Percentiles rank a stretch among this genome's conserved stretches.
These are phyloP conservation scores for Suillus americanus DNA, from an alignment of 768 basidiomycete genomes.

Conservation along the genomic window DNA sequence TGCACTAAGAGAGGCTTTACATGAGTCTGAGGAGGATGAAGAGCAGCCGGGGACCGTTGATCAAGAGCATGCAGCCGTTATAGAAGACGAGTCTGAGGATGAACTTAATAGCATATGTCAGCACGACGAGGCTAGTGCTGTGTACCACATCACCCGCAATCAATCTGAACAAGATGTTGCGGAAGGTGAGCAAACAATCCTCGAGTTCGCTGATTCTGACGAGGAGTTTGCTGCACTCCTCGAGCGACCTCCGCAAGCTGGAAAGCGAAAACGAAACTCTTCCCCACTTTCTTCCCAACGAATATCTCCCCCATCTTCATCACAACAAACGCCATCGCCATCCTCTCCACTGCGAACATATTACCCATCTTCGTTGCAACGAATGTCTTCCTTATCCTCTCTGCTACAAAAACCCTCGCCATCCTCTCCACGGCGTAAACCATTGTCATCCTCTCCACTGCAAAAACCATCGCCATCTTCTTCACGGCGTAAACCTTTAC, in stretches of 20 bases:
- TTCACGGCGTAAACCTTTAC: neutral
- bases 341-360: constrained; percentile 8
- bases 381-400: neutral
- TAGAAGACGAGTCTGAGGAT: constrained; percentile 44
- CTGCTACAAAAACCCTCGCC: constrained; percentile 1
- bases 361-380: neutral
- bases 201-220: constrained; percentile 27
- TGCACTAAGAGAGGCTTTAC: constrained; percentile 17
- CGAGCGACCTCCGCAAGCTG: constrained; percentile 15
- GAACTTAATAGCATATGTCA: constrained; percentile 43
- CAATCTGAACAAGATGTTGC: constrained; percentile 16
- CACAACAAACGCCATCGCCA: constrained; percentile 4
- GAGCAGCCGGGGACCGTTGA: constrained; percentile 10
- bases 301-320: neutral
- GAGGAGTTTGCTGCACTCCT: constrained; percentile 29
- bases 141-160: constrained; percentile 29
- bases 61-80: constrained; percentile 1
- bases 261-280: constrained; percentile 23
- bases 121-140: constrained; percentile 40
- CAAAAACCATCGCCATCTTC: neutral
- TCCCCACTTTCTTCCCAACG: neutral
- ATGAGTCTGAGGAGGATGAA: constrained; percentile 11
- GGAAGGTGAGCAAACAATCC: constrained; percentile 21
- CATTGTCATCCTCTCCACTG: neutral
- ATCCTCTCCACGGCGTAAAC: constrained; percentile 4